A percentile compares a stretch with the other conserved stretches of the same genome.
phyloP scores from a whole-genome alignment of 2,329 filamentous ascomycete species.

The Xylaria sp. region DNA sequence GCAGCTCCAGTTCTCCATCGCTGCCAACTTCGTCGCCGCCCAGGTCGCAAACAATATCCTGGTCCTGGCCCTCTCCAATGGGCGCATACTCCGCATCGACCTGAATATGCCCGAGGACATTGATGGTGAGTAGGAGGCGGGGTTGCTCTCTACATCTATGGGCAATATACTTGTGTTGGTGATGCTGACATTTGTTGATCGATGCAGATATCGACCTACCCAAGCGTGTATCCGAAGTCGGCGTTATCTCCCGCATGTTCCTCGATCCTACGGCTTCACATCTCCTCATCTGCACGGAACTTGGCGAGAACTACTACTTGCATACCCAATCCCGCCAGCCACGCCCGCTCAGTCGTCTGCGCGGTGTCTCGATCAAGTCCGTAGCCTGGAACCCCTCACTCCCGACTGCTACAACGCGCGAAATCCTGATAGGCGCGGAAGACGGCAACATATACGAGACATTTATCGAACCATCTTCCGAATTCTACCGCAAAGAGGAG shows the following conservation, averaged over 20 bases:
- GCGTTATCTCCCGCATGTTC: constrained; percentile 92
- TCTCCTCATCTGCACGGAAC: constrained; percentile 81
- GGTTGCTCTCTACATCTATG: not conserved
- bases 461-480: constrained; percentile 88
- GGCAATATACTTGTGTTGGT: not conserved
- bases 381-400: constrained; percentile 92
- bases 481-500: constrained; percentile 94
- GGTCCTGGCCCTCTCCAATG: constrained; percentile 84
- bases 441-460: constrained; percentile 94
- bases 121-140: constrained; percentile 51
- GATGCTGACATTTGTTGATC: constrained; percentile 15
- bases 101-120: constrained; percentile 91
- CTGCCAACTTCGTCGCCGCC: constrained; percentile 91
- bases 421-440: constrained; percentile 86
- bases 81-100: constrained; percentile 89
- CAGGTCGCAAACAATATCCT: constrained; percentile 98
- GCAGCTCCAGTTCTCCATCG: constrained; percentile 88
- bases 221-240: constrained; percentile 84
- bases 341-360: constrained; percentile 72
- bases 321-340: constrained; percentile 91
- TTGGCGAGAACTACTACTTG: constrained; percentile 96
- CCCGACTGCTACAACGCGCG: constrained; percentile 87
- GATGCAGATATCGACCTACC: constrained; percentile 85
- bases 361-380: constrained; percentile 80
- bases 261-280: constrained; percentile 96